Percentiles rank a stretch among this genome's conserved stretches.
These are phyloP conservation scores for Ostreobium quekettii DNA, from an alignment of 139 green algal species.

Conservation along the genomic window DNA sequence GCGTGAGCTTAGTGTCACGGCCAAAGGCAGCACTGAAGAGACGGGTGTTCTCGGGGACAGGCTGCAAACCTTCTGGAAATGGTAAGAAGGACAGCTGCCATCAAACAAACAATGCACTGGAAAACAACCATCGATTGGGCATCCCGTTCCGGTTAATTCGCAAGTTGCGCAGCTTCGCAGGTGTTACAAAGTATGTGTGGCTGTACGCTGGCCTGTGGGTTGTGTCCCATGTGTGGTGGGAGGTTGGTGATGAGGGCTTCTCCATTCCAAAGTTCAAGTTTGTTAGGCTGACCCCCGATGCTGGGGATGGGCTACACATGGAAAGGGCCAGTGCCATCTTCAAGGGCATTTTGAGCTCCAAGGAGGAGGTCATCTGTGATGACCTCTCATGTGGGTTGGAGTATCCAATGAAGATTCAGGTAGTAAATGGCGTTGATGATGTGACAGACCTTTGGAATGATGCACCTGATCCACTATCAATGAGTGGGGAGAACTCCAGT, in stretches of 20 bases:
- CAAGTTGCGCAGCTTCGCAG: not conserved
- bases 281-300: not conserved
- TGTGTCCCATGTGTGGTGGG: not conserved
- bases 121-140: not conserved
- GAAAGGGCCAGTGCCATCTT: not conserved
- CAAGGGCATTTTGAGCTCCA: not conserved
- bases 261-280: not conserved
- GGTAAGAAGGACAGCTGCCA: not conserved
- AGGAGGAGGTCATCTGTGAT: not conserved
- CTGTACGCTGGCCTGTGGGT: not conserved
- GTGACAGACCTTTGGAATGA: not conserved
- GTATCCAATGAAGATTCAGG: not conserved
- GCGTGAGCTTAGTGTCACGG: no score
- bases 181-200: not conserved
- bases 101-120: not conserved
- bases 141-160: not conserved
- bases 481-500: not conserved
- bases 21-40: no score
- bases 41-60: not conserved
- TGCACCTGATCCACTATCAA: not conserved
- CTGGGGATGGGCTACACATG: not conserved
- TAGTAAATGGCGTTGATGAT: slow-evolving; percentile 1
- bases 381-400: not conserved
- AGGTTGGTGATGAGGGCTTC: no score
- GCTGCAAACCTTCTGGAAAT: not conserved